Percentiles rank a stretch among this genome's conserved stretches.
Conservation (phyloP, 2,329 filamentous ascomycete genomes). For the Venturiaceae sp. region DNA sequence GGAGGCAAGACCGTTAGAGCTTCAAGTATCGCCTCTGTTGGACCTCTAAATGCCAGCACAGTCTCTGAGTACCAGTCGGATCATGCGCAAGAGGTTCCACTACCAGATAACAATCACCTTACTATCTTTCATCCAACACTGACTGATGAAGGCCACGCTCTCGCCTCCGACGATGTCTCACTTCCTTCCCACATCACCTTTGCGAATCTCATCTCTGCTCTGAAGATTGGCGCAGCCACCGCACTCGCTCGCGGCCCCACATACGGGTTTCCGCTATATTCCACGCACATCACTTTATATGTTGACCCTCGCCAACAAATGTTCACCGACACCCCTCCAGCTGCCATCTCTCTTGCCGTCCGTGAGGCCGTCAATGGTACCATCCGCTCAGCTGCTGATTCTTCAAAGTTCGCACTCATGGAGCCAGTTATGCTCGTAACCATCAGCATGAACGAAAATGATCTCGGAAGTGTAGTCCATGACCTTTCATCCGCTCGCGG, state of each 20-base stretch:
- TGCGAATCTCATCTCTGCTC: constrained; percentile 37
- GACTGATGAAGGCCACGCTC: not conserved
- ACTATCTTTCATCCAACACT: constrained; percentile 45
- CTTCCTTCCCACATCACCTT: constrained; percentile 46
- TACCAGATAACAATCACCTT: constrained; percentile 62
- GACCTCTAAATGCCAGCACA: constrained; percentile 21
- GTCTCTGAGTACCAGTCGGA: constrained; percentile 17
- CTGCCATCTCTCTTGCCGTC: constrained; percentile 57
- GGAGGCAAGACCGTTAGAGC: constrained; percentile 73
- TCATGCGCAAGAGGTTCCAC: constrained; percentile 20
- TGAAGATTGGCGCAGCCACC: constrained; percentile 73
- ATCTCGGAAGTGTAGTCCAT: constrained; percentile 73
- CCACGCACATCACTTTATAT: constrained; percentile 58
- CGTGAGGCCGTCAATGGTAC: constrained; percentile 37
- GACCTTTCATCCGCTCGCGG: constrained; percentile 67
- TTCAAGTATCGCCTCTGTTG: constrained; percentile 57
- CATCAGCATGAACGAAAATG: constrained; percentile 75
- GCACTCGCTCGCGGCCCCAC: constrained; percentile 78
- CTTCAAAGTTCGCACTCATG: constrained; percentile 56
- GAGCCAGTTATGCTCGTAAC: constrained; percentile 90
- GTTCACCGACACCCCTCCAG: constrained; percentile 57
- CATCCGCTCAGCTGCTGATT: constrained; percentile 51
- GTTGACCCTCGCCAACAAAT: constrained; percentile 57
- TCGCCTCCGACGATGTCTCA: not conserved
- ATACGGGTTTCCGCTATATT: constrained; percentile 70